These are phyloP conservation scores for Apiospora marii DNA, from an alignment of 2,329 filamentous ascomycete genomes.

Conservation along the genomic window DNA sequence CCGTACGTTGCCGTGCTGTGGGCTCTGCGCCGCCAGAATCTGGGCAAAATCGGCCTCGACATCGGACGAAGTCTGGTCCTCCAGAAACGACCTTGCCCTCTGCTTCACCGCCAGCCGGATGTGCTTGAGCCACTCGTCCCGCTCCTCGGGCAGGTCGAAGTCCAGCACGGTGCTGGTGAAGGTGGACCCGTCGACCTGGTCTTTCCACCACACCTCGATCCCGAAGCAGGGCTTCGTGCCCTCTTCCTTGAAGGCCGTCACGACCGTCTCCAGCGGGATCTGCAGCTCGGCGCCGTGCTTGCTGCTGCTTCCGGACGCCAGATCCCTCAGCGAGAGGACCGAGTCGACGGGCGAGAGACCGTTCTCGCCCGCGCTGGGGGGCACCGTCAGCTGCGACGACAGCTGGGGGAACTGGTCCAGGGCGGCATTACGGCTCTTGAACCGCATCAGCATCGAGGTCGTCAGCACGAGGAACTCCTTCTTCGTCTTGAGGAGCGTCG, in stretches of 20 bases:
- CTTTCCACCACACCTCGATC: conserved; percentile 65
- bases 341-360: conserved; percentile 45
- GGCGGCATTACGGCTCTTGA: conserved; percentile 57
- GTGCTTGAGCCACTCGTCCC: conserved; percentile 58
- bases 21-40: conserved; percentile 55
- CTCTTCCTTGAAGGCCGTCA: conserved; percentile 62
- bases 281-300: conserved; percentile 43
- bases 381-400: conserved; percentile 43
- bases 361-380: conserved; percentile 41
- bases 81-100: conserved; percentile 39
- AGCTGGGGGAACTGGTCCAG: conserved; percentile 56
- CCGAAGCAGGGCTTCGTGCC: conserved; percentile 57
- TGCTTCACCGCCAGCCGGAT: conserved; percentile 51
- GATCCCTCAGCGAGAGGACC: conserved; percentile 36
- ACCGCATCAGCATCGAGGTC: conserved; percentile 58
- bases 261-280: conserved; percentile 58
- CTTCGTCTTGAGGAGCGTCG: conserved; percentile 57
- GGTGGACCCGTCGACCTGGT: conserved; percentile 50
- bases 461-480: conserved; percentile 62
- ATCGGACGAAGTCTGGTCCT: conserved; percentile 53
- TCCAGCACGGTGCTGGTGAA: conserved; percentile 58
- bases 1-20: conserved; percentile 42
- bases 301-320: conserved; percentile 13
- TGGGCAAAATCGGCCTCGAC: conserved; percentile 55
- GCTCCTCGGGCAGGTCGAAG: conserved; percentile 56